Conservation (phyloP, 2,329 filamentous ascomycete species). For the Colletotrichum spaethianum region DNA sequence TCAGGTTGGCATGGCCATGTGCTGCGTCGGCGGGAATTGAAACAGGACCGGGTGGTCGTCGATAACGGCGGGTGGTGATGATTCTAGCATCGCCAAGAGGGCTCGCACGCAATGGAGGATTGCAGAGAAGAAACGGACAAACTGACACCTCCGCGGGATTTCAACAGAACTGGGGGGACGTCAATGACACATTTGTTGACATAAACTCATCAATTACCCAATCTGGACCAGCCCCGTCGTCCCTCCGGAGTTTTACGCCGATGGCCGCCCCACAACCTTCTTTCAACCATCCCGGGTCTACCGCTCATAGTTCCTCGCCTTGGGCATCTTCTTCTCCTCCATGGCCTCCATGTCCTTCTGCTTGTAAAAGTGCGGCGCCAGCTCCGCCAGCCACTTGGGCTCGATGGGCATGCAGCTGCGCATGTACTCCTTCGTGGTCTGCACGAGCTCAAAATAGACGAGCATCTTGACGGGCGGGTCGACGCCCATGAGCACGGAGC, state of each 20-base stretch:
- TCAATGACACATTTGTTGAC: not conserved
- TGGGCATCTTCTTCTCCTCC: conserved; percentile 78
- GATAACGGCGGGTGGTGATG: not conserved
- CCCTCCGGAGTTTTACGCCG: not conserved
- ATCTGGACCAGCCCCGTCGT: not conserved
- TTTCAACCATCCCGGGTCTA: not conserved
- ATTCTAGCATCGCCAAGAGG: not conserved
- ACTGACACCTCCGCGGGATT: not conserved
- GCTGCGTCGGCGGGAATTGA: not conserved
- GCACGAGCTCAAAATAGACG: conserved; percentile 87
- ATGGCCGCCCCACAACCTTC: not conserved
- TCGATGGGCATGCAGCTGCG: conserved; percentile 88
- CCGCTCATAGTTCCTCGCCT: conserved; percentile 46
- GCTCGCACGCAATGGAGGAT: not conserved
- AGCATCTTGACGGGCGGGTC: conserved; percentile 86
- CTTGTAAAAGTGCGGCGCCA: conserved; percentile 96
- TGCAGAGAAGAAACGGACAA: not conserved
- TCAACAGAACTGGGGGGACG: not conserved
- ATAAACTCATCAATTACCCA: not conserved
- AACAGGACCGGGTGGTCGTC: not conserved
- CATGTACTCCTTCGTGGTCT: conserved; percentile 94
- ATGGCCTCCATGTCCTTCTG: conserved; percentile 88
- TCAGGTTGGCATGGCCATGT: not conserved
- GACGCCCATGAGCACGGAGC: conserved; percentile 82
- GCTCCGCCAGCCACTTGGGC: conserved; percentile 86